phyloP scores from a whole-genome alignment of 2,329 filamentous ascomycete species.

The Tolypocladium amazonense region DNA sequence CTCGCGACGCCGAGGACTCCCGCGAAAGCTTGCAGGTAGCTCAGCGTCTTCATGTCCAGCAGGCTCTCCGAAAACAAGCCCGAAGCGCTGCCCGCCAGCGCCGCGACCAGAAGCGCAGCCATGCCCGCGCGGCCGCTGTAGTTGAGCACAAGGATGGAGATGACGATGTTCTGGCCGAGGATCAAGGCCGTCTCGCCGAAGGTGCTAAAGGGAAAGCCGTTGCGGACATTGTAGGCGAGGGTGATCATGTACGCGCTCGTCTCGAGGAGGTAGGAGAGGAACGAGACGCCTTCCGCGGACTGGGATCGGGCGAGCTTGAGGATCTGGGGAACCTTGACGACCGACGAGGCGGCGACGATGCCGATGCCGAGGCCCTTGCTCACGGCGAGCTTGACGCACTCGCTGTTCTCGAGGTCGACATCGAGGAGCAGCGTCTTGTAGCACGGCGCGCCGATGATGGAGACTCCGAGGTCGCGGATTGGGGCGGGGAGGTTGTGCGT shows the following conservation, averaged over 20 bases:
- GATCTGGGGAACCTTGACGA: slow-evolving; percentile 97
- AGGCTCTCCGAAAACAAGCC: slow-evolving; percentile 58
- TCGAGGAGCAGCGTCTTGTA: slow-evolving; percentile 80
- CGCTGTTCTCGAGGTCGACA: slow-evolving; percentile 64
- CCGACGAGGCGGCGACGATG: slow-evolving; percentile 79
- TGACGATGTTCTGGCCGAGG: slow-evolving; percentile 82
- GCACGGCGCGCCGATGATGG: slow-evolving; percentile 73
- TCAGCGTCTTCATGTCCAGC: slow-evolving; percentile 56
- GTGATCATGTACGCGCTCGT: slow-evolving; percentile 79
- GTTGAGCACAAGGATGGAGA: slow-evolving; percentile 75
- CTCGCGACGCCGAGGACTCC: slow-evolving; percentile 75
- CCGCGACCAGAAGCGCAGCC: slow-evolving; percentile 70
- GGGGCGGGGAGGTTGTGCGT: slow-evolving; percentile 64
- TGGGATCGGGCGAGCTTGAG: slow-evolving; percentile 76
- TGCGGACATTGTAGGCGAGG: slow-evolving; percentile 84
- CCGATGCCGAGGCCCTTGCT: slow-evolving; percentile 89
- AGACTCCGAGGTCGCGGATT: slow-evolving; percentile 62
- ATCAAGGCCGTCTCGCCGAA: slow-evolving; percentile 94
- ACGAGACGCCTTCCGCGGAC: slow-evolving; percentile 75
- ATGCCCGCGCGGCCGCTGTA: slow-evolving; percentile 60
- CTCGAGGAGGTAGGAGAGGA: slow-evolving; percentile 88
- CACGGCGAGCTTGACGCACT: slow-evolving; percentile 80
- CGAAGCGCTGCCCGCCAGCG: slow-evolving; percentile 57
- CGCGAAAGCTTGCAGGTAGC: slow-evolving; percentile 72
- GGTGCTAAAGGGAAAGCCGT: slow-evolving; percentile 89